A percentile compares a stretch with the other conserved stretches of the same genome.
Evolutionary conservation across 192 early-diverging fungal species (phyloP).

Genomic region (Linderina pennispora): DNA sequence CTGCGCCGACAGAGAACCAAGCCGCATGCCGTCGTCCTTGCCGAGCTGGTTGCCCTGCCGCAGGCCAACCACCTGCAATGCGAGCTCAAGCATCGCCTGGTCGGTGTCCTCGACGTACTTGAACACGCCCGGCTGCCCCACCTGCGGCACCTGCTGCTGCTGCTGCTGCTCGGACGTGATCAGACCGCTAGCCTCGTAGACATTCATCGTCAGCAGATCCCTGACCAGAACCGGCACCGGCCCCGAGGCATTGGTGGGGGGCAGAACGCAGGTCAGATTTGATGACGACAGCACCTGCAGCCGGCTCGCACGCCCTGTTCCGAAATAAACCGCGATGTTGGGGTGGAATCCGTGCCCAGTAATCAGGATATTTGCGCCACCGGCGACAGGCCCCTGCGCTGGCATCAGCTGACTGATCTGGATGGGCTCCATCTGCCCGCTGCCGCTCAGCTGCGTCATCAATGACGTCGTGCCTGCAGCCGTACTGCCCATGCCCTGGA

Average conservation of each 20-base stretch:
- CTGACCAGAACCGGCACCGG: slow-evolving; percentile 48
- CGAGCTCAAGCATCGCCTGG: slow-evolving; percentile 83
- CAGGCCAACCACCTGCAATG: slow-evolving; percentile 82
- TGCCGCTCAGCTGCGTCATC: slow-evolving; percentile 8
- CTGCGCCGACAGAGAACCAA: slow-evolving; percentile 6
- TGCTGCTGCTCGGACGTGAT: not conserved
- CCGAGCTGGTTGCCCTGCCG: slow-evolving; percentile 72
- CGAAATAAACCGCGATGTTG: slow-evolving; percentile 73
- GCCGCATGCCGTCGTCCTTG: slow-evolving; percentile 45
- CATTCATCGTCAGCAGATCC: slow-evolving; percentile 32
- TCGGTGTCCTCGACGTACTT: slow-evolving; percentile 68
- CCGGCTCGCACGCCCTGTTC: slow-evolving; percentile 59
- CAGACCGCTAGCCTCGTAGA: slow-evolving; percentile 15
- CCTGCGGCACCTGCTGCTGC: not conserved
- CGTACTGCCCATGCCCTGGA: too few relatives aligned
- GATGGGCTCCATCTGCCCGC: slow-evolving; percentile 2
- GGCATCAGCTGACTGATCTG: slow-evolving; percentile 74
- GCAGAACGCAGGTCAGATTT: slow-evolving; percentile 77
- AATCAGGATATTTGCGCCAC: slow-evolving; percentile 81
- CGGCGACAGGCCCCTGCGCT: slow-evolving; percentile 75
- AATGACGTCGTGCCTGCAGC: not conserved
- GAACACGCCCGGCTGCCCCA: slow-evolving; percentile 21
- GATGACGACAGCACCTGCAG: slow-evolving; percentile 75
- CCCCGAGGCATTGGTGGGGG: slow-evolving; percentile 67
- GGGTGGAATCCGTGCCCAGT: slow-evolving; percentile 77